A percentile compares a stretch with the other conserved stretches of the same genome.
These are phyloP conservation scores for Mycosphaerelloides madeirae DNA, from an alignment of 2,329 filamentous ascomycete genomes.

Conservation along the genomic window DNA sequence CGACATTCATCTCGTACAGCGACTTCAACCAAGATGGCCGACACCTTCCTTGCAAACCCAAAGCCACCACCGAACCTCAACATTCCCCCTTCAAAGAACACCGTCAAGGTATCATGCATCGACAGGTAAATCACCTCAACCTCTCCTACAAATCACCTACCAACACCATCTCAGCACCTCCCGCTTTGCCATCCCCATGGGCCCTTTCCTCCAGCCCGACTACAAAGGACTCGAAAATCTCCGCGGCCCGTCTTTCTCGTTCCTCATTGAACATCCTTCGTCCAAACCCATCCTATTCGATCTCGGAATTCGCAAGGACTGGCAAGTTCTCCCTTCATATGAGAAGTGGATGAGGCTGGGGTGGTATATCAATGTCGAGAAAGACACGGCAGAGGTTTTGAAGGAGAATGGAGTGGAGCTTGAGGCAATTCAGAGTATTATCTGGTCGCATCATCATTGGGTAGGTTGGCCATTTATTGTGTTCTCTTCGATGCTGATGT, in stretches of 20 bases:
- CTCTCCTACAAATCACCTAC: not conserved
- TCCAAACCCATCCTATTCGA: conserved; percentile 44
- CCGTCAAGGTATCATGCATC: conserved; percentile 34
- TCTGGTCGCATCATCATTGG: conserved; percentile 35
- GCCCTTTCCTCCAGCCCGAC: conserved; percentile 35
- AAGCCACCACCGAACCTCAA: conserved; percentile 31
- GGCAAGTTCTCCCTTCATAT: conserved; percentile 35
- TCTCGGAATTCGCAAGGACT: conserved; percentile 46
- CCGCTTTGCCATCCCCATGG: conserved; percentile 29
- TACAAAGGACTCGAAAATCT: conserved; percentile 37
- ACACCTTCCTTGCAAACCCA: conserved; percentile 16
- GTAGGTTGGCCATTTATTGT: no score
- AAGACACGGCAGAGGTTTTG: conserved; percentile 41
- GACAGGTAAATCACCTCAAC: conserved; percentile 26
- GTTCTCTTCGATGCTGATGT: no score
- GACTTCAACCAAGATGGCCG: conserved; percentile 11
- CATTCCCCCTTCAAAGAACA: conserved; percentile 29
- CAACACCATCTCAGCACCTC: conserved; percentile 25
- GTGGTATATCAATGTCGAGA: conserved; percentile 38
- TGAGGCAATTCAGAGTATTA: conserved; percentile 31
- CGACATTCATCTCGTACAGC: no score
- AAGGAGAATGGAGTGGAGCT: conserved; percentile 38
- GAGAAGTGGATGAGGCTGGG: conserved; percentile 29
- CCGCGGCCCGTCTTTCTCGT: conserved; percentile 41
- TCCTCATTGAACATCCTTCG: conserved; percentile 46